Conservation (phyloP, 2,329 filamentous ascomycete species). For the Calonectria hongkongensis region DNA sequence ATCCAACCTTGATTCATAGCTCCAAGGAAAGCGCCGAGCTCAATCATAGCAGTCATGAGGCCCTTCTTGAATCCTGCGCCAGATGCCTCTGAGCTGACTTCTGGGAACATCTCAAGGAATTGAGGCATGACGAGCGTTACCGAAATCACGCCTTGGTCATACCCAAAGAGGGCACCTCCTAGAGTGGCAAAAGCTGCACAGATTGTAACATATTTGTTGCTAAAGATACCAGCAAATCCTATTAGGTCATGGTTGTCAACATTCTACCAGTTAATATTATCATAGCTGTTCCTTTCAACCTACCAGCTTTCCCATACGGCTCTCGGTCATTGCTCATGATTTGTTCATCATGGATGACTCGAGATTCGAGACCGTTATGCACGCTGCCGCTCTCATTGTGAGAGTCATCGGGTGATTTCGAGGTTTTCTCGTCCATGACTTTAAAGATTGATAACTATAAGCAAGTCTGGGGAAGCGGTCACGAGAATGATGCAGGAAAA, state of each 20-base stretch:
- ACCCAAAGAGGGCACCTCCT: slow-evolving; percentile 41
- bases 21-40: slow-evolving; percentile 63
- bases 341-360: background rate
- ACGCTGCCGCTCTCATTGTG: slow-evolving; percentile 24
- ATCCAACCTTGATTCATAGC: slow-evolving; percentile 41
- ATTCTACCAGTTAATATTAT: background rate
- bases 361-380: slow-evolving; percentile 3
- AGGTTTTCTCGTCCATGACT: slow-evolving; percentile 26
- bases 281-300: background rate
- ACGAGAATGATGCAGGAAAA: slow-evolving; percentile 8
- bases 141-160: slow-evolving; percentile 60
- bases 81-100: slow-evolving; percentile 55
- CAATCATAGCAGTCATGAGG: slow-evolving; percentile 68
- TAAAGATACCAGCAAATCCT: slow-evolving; percentile 36
- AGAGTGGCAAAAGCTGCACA: slow-evolving; percentile 38
- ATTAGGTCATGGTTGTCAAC: background rate
- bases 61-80: slow-evolving; percentile 60
- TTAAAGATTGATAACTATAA: background rate
- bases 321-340: slow-evolving; percentile 29
- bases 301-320: slow-evolving; percentile 35
- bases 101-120: slow-evolving; percentile 55
- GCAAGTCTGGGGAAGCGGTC: slow-evolving; percentile 20
- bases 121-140: slow-evolving; percentile 57
- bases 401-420: slow-evolving; percentile 12
- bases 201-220: slow-evolving; percentile 38